Base-by-base conservation (phyloP, 352 stramenopile genomes). In the Elongisporangium senticosum region DNA sequence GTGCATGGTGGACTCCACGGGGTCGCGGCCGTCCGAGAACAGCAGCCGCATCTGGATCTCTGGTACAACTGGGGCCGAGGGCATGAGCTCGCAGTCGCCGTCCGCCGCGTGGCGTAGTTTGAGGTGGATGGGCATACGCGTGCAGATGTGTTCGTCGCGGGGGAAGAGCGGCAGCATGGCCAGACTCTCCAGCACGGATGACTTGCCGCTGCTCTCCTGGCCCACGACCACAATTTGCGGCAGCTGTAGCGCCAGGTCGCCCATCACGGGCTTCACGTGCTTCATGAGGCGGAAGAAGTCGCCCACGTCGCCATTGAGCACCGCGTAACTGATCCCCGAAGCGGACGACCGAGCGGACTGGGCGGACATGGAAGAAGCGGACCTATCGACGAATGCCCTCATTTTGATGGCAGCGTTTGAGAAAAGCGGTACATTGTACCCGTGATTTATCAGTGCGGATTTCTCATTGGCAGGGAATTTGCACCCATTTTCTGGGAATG, bases 201-300 rank as follows among this genome's bases (percentile, higher is more conserved):
- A 80, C 68, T 79, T 84, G 67, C 74, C 74, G 56, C 69, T 74
- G 65, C 72, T 65, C 57, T 79, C 71, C 28, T 76, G 61, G 19
- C 74, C 74, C 17, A 77, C 65, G n/a, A 79, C 69, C 14, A 81
- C 64, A 54, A 81, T 68, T 56, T 74, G 64, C 28, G 74, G 74
- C 40, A 77, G 62, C 17, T 55, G 21, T 4, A 72, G 58, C 21
- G 58, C 53, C 20, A 65, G 33, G 28, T 68, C 56, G 4, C 37
- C n/a, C 39, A 65, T 49, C 39, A 54, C 22, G 39, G 40, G 40
- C 37, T 55, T 55, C 10, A 76, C 53, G 15, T 54, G 54, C 22
- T 81, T 65, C 37, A 70, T 56, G 4, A 58, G 51, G 13, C 62
- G 51, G 60, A 70, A 71, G 62, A 77, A 77, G 20, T 67, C 43